Conservation (phyloP, 306 rosid genomes). For the apple (Malus domestica) region DNA sequence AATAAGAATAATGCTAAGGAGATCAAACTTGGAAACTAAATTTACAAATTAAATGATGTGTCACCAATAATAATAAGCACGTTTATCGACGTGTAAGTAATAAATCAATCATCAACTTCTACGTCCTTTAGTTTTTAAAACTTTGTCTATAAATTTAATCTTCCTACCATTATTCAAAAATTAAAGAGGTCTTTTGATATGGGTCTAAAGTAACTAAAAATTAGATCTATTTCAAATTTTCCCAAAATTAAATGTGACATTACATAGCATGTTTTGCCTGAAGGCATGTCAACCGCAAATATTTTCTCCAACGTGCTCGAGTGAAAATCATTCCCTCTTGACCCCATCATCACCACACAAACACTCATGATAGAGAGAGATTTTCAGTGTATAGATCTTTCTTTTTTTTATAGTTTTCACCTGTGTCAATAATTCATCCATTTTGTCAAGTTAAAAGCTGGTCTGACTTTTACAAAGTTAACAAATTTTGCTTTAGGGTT, state of each 20-base stretch:
- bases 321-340: slow-evolving; percentile 31
- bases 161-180: not conserved
- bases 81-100: too few relatives aligned
- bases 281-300: not conserved
- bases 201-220: too few relatives aligned
- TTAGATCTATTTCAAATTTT: too few relatives aligned
- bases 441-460: not conserved
- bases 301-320: slow-evolving; percentile 16
- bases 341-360: slow-evolving; percentile 20
- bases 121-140: too few relatives aligned
- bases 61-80: too few relatives aligned
- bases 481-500: not conserved
- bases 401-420: not conserved
- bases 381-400: too few relatives aligned
- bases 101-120: too few relatives aligned
- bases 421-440: not conserved
- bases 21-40: too few relatives aligned
- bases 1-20: rapidly evolving
- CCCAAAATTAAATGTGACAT: not conserved
- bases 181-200: not conserved
- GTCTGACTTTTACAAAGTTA: not conserved
- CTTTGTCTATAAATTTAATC: too few relatives aligned
- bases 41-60: too few relatives aligned
- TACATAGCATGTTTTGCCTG: not conserved
- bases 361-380: not conserved